These are phyloP conservation scores for Cercospora sp. DNA, from an alignment of 2,329 filamentous ascomycete species.

Conservation along the genomic window DNA sequence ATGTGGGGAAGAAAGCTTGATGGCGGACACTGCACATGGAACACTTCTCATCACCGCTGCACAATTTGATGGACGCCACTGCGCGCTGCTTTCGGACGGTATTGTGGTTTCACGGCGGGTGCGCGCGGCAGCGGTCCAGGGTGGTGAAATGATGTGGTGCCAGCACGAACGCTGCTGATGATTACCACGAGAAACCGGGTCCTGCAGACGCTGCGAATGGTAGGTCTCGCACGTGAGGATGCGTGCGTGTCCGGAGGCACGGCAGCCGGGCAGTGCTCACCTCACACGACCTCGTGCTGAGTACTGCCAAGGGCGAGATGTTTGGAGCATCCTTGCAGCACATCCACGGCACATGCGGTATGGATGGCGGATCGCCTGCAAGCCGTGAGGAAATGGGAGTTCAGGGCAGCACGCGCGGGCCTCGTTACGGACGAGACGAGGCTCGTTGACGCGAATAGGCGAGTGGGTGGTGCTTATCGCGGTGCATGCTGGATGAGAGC, in stretches of 20 bases:
- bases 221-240: background rate
- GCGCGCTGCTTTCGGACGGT: background rate
- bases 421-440: background rate
- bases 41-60: background rate
- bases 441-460: background rate
- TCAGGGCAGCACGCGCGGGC: background rate
- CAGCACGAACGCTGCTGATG: background rate
- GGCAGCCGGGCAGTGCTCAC: conserved; percentile 8
- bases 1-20: background rate
- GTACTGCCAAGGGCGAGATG: background rate
- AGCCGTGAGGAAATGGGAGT: background rate
- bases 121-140: background rate
- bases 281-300: conserved; percentile 1
- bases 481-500: background rate
- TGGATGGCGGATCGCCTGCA: background rate
- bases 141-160: background rate
- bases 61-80: background rate
- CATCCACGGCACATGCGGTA: conserved; percentile 9
- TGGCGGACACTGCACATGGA: background rate
- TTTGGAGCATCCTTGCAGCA: conserved; percentile 13
- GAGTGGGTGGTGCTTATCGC: background rate
- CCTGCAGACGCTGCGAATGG: background rate
- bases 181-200: background rate
- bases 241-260: background rate
- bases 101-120: background rate